A percentile compares a stretch with the other conserved stretches of the same genome.
Conservation (phyloP, 2,329 filamentous ascomycete genomes). For the Epichloe scottii region DNA sequence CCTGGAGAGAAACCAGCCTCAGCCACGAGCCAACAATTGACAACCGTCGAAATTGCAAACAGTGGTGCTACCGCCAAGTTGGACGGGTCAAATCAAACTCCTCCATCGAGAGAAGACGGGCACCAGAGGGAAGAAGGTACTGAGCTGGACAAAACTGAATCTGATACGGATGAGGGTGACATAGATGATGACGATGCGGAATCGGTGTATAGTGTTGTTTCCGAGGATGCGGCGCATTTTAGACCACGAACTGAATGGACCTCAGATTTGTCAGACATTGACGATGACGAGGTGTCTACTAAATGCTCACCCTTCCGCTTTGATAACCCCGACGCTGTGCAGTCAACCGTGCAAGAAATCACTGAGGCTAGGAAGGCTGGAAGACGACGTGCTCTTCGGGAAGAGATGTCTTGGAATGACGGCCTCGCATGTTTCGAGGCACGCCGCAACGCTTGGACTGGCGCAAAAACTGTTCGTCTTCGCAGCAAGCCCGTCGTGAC, state of each 20-base stretch:
- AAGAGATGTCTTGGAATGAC: constrained; percentile 65
- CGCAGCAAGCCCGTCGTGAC: constrained; percentile 32
- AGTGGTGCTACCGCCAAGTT: background rate
- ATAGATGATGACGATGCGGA: constrained; percentile 31
- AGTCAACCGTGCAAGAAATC: constrained; percentile 26
- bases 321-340: constrained; percentile 36
- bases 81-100: constrained; percentile 15
- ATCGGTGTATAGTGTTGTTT: constrained; percentile 45
- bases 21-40: background rate
- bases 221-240: constrained; percentile 39
- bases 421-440: constrained; percentile 70
- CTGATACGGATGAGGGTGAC: constrained; percentile 10
- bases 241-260: constrained; percentile 41
- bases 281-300: constrained; percentile 27
- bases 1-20: background rate
- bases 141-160: constrained; percentile 21
- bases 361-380: constrained; percentile 39
- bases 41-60: background rate
- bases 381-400: constrained; percentile 43
- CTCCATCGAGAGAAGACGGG: constrained; percentile 22
- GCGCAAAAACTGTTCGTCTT: constrained; percentile 49
- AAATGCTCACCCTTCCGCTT: constrained; percentile 39
- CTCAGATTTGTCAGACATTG: constrained; percentile 43
- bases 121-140: constrained; percentile 27
- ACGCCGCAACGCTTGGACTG: constrained; percentile 74